Conservation (phyloP, 1,284 basidiomycete genomes). For the Trametes polyzona region DNA sequence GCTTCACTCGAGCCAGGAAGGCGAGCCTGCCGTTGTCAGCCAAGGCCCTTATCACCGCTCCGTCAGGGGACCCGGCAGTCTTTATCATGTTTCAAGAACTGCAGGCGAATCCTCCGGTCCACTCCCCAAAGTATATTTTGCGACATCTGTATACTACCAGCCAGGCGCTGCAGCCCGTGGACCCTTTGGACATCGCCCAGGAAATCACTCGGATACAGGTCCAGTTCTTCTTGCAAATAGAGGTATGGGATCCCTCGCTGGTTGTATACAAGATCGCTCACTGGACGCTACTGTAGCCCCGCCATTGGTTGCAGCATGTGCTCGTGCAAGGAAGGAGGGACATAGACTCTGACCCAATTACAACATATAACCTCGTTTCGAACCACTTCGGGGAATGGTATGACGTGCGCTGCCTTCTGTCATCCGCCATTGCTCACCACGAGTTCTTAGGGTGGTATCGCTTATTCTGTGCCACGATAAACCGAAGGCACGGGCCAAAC, state of each 20-base stretch:
- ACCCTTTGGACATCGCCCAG: slow-evolving; percentile 69
- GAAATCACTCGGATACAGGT: slow-evolving; percentile 76
- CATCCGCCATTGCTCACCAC: background rate
- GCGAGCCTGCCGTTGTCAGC: slow-evolving; percentile 59
- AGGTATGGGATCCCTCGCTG: slow-evolving; percentile 54
- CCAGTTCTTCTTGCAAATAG: slow-evolving; percentile 66
- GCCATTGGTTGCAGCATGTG: slow-evolving; percentile 79
- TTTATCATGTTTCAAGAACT: background rate
- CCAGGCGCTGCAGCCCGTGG: slow-evolving; percentile 54
- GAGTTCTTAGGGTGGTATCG: slow-evolving; percentile 61
- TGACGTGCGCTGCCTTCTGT: slow-evolving; percentile 24
- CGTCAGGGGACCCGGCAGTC: slow-evolving; percentile 8
- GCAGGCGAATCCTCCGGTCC: slow-evolving; percentile 18
- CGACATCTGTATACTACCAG: slow-evolving; percentile 63
- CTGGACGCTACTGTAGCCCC: slow-evolving; percentile 55
- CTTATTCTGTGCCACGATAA: slow-evolving; percentile 80
- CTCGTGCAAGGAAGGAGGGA: slow-evolving; percentile 70
- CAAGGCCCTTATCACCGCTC: slow-evolving; percentile 39
- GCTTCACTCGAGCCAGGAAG: slow-evolving; percentile 57
- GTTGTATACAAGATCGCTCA: background rate
- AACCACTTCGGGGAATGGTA: slow-evolving; percentile 81
- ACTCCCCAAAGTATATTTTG: slow-evolving; percentile 55
- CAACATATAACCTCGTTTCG: slow-evolving; percentile 68
- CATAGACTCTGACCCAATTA: slow-evolving; percentile 63
- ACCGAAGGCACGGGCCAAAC: slow-evolving; percentile 62